phyloP scores from a whole-genome alignment of 306 rosid genomes.

The Spatholobus suberectus region DNA sequence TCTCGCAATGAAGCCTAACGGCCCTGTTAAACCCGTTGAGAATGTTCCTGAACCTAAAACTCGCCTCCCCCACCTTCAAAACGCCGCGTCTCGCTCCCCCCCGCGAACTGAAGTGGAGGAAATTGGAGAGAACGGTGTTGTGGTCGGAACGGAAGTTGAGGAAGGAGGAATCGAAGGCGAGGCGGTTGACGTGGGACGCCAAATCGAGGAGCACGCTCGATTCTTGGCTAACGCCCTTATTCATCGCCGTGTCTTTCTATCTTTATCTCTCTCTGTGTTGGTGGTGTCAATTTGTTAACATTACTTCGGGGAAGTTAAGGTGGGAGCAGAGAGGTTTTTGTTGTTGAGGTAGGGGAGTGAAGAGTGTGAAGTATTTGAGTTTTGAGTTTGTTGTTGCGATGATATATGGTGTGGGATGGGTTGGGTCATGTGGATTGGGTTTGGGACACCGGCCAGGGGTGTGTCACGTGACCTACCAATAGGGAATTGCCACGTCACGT shows the following conservation, averaged over 20 bases:
- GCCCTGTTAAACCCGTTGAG: constrained; percentile 66
- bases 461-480: background rate
- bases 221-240: constrained; percentile 57
- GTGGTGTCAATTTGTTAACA: no score
- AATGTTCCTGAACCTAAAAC: constrained; percentile 52
- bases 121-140: constrained; percentile 47
- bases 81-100: constrained; percentile 43
- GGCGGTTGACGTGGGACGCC: constrained; percentile 63
- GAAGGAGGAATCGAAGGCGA: constrained; percentile 46
- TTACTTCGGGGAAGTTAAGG: background rate
- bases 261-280: no score
- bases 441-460: background rate
- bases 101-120: constrained; percentile 48
- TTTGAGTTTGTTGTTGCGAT: background rate
- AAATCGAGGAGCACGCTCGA: constrained; percentile 53
- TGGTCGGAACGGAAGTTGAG: background rate
- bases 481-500: background rate
- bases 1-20: constrained; percentile 69
- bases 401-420: background rate
- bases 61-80: constrained; percentile 45
- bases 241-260: constrained; percentile 45
- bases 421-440: constrained; percentile 10
- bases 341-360: no score
- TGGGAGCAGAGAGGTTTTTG: no score
- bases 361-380: no score